Base-by-base conservation (phyloP, 331 rosid genomes). In the Quercus tomentella region DNA sequence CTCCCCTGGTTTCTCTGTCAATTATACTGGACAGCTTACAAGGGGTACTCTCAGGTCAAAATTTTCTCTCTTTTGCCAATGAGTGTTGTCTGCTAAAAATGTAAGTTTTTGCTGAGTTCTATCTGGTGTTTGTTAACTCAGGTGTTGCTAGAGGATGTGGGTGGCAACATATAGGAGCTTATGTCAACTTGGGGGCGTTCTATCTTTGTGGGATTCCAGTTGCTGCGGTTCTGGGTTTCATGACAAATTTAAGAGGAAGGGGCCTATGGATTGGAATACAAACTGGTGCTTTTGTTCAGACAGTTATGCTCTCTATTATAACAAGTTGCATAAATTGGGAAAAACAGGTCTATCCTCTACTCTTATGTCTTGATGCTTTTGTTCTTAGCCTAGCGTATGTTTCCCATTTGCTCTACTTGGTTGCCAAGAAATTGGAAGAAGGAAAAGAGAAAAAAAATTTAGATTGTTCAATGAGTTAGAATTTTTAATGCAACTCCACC, bases 61-160 rank as follows among this genome's bases (percentile, higher is more conserved):
- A 35, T 61, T 26, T 26, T 87, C 70, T 71, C 33, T 18, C 67
- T 79, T 37, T 65, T 72, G 26, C n/a, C 45, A 28, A 71, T 33
- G 5, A 58, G 22, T 43, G 25, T 37, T 25, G 10, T 51, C 61
- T 72, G 9, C 15, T 20, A 2, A 31, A 23, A 80, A 72, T 21
- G 21, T 16, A 61, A 51, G 49, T n/a, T 30, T 60, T 41, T 0
- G 21, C 61, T 66, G 1, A 45, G 2, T 41, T 61, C 8, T 9
- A 30, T 18, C 37, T 37, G 5, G 65, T 55, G 31, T 74, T 37
- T 1, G n/a, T 62, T 70, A 66, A 60, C 73, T 55, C 72, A 94
- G 97, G 97, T 55, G 28, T 92, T 81, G 94, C 96, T 69, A 92
- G 97, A 82, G 97, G 98, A 20, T 88, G 91, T 86, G 98, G 98